A percentile compares a stretch with the other conserved stretches of the same genome.
These are phyloP conservation scores for Megacollybia platyphylla DNA, from an alignment of 1,284 basidiomycete species.

Conservation along the genomic window DNA sequence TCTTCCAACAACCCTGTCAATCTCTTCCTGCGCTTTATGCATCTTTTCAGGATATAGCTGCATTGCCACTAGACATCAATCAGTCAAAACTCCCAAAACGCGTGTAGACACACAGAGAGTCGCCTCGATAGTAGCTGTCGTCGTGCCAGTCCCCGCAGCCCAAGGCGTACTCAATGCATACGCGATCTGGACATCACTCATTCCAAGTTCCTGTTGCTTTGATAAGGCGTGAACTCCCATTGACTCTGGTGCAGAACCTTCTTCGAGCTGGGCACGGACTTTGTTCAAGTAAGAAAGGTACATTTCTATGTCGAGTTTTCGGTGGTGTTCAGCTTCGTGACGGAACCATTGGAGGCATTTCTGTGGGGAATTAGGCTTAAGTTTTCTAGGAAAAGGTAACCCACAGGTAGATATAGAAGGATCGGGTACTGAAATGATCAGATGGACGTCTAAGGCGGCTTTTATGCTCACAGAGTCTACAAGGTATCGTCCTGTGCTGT, in stretches of 20 bases:
- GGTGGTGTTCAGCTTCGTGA: constrained; percentile 13
- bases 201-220: background rate
- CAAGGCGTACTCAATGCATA: too few species aligned
- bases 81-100: constrained; percentile 6
- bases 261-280: constrained; percentile 12
- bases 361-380: constrained; percentile 4
- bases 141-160: constrained; percentile 14
- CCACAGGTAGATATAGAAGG: too few species aligned
- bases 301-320: constrained; percentile 10
- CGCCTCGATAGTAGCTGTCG: constrained; percentile 7
- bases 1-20: constrained; percentile 26
- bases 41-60: constrained; percentile 30
- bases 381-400: too few species aligned
- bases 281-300: constrained; percentile 13
- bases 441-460: too few species aligned
- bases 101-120: background rate
- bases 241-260: constrained; percentile 13
- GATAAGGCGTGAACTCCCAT: constrained; percentile 14
- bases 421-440: too few species aligned
- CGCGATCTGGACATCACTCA: constrained; percentile 10
- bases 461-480: too few species aligned
- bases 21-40: constrained; percentile 28
- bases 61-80: constrained; percentile 21
- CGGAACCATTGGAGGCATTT: constrained; percentile 19
- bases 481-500: too few species aligned